Evolutionary conservation across 768 basidiomycete species (phyloP), one percentile per base, ranked within the genome.

Genomic region (Dictyophora rubrovolvata): DNA sequence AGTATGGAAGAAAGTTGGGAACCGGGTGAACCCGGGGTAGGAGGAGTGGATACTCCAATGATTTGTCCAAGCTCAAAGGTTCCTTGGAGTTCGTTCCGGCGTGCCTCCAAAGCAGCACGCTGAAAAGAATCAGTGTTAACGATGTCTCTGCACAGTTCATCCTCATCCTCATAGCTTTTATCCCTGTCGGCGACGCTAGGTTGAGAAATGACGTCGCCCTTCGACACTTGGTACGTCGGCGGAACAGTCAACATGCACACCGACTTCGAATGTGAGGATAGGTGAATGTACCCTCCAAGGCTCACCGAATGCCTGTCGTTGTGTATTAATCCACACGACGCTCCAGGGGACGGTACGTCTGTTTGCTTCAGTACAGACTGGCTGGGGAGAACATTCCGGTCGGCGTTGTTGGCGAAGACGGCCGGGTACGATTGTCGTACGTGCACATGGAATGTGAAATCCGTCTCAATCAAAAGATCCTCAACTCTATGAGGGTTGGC

Each of bases 131-230:
- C 55, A 3, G 23, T 17, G 22, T 28, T 48, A 28, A 56, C n/a
- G 1, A 56, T 42, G 1, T 56, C 55, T 17, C 42, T 46, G 37
- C 55, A 56, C 14, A 14, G 12, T 8, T 33, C 7, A 22, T 56
- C 46, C 18, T 56, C 42, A n/a, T 36, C 42, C 22, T 8, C 18
- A 34, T 48, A 22, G 11, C 18, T 9, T 17, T 49, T 14, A 0
- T 56, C 42, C 10, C 55, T 46, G 47, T 56, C 55, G 18, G 55
- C 55, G 12, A 56, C 46, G 23, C 55, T 56, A 14, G 55, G 55
- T 48, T 56, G 55, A 6, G 55, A 48, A 1, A 56, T 28, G 34
- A 56, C 18, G 42, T 12, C 49, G 20, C 55, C 55, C 10, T 56
- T 48, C 10, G 47, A 21, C 17, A 56, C 42, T 14, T 12, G 5